A percentile compares a stretch with the other conserved stretches of the same genome.
phyloP scores from a whole-genome alignment of 2,329 filamentous ascomycete genomes.

The Ophiostoma montium region DNA sequence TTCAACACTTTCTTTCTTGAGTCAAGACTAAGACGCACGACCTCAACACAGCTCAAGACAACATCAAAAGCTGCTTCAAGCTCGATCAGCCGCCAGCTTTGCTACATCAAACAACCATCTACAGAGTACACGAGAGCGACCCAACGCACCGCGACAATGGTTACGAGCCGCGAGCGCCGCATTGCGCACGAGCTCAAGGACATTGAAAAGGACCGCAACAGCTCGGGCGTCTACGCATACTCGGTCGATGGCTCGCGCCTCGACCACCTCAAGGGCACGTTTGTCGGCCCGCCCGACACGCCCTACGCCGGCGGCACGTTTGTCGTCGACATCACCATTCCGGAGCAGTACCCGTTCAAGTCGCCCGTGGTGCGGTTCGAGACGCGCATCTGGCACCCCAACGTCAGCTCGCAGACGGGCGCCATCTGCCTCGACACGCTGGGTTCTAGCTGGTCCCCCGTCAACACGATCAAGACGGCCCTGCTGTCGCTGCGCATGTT shows the following conservation, averaged over 20 bases:
- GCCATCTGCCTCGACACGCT: conserved; percentile 95
- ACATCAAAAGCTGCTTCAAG: background rate
- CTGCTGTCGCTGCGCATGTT: conserved; percentile 87
- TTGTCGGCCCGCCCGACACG: conserved; percentile 79
- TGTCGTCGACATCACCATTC: conserved; percentile 73
- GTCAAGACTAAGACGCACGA: too few relatives aligned
- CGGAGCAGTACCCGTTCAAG: conserved; percentile 82
- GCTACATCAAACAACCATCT: too few relatives aligned
- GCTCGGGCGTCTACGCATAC: conserved; percentile 61
- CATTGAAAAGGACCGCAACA: conserved; percentile 54
- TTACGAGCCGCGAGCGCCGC: conserved; percentile 40
- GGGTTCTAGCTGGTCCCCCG: conserved; percentile 80
- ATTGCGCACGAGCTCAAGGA: conserved; percentile 66
- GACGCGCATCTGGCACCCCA: conserved; percentile 95
- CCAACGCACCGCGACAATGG: too few relatives aligned
- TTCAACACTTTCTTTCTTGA: too few relatives aligned
- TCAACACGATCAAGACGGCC: conserved; percentile 90
- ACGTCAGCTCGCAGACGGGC: conserved; percentile 86
- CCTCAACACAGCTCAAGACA: too few relatives aligned
- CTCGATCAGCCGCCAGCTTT: background rate
- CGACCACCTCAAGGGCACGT: conserved; percentile 68
- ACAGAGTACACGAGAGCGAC: too few relatives aligned
- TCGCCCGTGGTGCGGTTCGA: conserved; percentile 82
- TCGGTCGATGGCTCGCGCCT: conserved; percentile 47
- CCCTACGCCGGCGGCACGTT: conserved; percentile 83